Base-by-base conservation (phyloP, 2,329 filamentous ascomycete species). In the Pyricularia grisea region DNA sequence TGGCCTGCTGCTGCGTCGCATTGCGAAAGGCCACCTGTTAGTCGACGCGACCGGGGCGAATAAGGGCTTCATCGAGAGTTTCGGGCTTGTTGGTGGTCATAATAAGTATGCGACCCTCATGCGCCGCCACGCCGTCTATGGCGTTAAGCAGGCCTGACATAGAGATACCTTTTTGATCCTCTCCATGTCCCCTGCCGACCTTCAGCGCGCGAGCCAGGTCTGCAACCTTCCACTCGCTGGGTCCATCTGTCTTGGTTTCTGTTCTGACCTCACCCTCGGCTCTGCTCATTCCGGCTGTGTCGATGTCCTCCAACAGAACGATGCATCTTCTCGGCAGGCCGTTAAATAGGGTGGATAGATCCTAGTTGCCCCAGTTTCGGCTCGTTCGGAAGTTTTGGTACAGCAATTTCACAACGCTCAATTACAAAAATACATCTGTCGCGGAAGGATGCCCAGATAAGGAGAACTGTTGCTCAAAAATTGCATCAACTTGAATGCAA, bases 21-120 rank as follows among this genome's bases (percentile, higher is more conserved):
- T 86, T 85, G 27, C 79, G 83, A 83, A 75, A 77, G 71, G 70
- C 73, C 6, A 73, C 80, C 66, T 73, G 72, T 77, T 93, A 91
- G 12, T 94, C 91, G 4, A 94, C 88, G 1, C 90, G 83, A 1
- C 91, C 91, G 0, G 92, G 90, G 0, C 91, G 84, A 66, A 93
- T 88, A 6, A 95, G 83, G 0, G 91, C 91, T 65, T 88, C 84
- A 74, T 94, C 91, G 0, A 94, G 85, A 14, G 86, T 83, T 73
- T 94, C 88, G 2, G 90, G 89, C 70, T 88, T 85, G 77, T 94
- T 95, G 36, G 90, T 93, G 0, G 92, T 94, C 90, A 94, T 93
- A 79, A 94, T 89, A 23, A 94, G 84, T 14, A 94, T 86, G 65
- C 91, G 86, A 28, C 91, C 92, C 79, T 94, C 92, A 73, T 92